phyloP scores from a whole-genome alignment of 345 rosid genomes.

The Citrus cavaleriei region DNA sequence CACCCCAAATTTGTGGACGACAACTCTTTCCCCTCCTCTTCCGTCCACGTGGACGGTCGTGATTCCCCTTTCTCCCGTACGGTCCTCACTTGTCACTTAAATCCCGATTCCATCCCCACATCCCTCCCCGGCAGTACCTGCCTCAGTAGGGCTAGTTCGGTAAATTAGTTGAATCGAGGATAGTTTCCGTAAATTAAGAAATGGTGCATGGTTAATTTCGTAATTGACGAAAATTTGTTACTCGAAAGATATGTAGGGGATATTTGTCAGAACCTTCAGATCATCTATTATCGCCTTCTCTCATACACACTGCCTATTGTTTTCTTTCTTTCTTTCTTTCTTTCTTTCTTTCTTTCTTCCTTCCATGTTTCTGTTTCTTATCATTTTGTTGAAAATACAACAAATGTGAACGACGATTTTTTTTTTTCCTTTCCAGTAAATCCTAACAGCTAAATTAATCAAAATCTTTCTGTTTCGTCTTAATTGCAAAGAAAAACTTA shows the following conservation, averaged over 20 bases:
- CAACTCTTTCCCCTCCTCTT: constrained; percentile 7
- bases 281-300: background rate
- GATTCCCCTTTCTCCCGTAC: constrained; percentile 19
- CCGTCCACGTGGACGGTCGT: constrained; percentile 55
- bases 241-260: constrained; percentile 24
- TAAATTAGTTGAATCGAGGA: background rate
- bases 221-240: background rate
- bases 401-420: too few species aligned
- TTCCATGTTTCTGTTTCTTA: background rate
- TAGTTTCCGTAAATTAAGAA: background rate
- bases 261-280: constrained; percentile 37
- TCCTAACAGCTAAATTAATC: background rate
- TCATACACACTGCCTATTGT: background rate
- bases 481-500: background rate
- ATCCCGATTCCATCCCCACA: background rate
- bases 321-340: too few species aligned
- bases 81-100: background rate
- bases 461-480: background rate
- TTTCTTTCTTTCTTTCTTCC: too few species aligned
- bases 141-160: constrained; percentile 2
- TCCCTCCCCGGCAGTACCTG: too few species aligned
- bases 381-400: background rate
- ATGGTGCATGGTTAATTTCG: constrained; percentile 8
- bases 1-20: constrained; percentile 55
- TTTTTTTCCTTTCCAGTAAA: background rate